These are phyloP conservation scores for Pelargonium cotyledonis DNA, from an alignment of 441 rosid species.

Conservation along the genomic window DNA sequence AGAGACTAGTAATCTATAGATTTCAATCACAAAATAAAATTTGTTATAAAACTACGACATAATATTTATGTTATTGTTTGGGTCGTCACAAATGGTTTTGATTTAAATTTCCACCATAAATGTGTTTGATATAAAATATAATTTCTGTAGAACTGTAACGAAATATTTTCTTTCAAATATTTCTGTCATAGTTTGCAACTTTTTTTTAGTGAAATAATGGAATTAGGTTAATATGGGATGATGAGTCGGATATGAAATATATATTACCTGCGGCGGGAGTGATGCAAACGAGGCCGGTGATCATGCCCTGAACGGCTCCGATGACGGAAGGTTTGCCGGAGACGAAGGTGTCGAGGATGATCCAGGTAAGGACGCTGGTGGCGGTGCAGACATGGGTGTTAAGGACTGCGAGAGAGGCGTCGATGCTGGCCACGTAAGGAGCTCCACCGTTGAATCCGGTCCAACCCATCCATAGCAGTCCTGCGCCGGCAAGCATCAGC, in stretches of 20 bases:
- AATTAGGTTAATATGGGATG: no score
- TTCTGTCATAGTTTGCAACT: no score
- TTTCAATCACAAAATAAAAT: no score
- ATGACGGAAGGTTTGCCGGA: constrained; percentile 40
- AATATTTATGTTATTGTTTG: no score
- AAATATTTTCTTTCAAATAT: no score
- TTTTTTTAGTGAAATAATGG: no score
- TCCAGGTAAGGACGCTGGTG: constrained; percentile 46
- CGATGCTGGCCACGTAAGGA: constrained; percentile 30
- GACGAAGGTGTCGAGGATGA: constrained; percentile 30
- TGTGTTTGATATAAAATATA: no score
- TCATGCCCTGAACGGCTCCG: constrained; percentile 24
- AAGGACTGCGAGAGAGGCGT: constrained; percentile 41
- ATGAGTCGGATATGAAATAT: neutral
- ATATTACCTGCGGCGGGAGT: neutral
- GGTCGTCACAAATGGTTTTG: no score
- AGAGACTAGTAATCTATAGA: no score
- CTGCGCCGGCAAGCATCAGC: constrained; percentile 53
- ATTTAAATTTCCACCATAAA: no score
- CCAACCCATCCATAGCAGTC: constrained; percentile 66
- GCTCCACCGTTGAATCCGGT: constrained; percentile 69
- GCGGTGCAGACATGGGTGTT: constrained; percentile 56
- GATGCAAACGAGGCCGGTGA: constrained; percentile 58
- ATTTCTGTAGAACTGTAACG: no score
- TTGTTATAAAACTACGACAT: no score